A percentile compares a stretch with the other conserved stretches of the same genome.
phyloP scores from a whole-genome alignment of 2,329 filamentous ascomycete genomes.

The Venturia effusa region DNA sequence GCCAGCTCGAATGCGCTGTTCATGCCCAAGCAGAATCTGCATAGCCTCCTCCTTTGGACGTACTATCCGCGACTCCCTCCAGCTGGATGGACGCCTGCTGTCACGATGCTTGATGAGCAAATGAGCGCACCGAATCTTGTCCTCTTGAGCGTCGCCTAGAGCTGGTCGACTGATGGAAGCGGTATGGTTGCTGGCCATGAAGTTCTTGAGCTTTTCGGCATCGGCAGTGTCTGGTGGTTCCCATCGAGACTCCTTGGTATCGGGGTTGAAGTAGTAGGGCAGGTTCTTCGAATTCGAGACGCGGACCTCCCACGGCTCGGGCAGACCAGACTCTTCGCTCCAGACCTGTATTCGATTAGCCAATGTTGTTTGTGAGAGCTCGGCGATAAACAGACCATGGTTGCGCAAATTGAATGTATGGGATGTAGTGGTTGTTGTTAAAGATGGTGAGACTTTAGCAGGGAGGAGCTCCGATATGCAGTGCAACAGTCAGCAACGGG shows the following conservation, averaged over 20 bases:
- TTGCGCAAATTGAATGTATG: background rate
- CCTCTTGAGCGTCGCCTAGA: conserved; percentile 39
- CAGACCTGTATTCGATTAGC: conserved; percentile 3
- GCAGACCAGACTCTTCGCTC: conserved; percentile 68
- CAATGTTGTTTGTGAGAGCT: background rate
- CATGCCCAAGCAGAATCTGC: conserved; percentile 63
- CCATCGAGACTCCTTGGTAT: conserved; percentile 84
- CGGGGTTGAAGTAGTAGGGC: conserved; percentile 94
- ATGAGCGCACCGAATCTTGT: conserved; percentile 89
- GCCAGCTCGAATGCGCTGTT: conserved; percentile 64
- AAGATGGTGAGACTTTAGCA: background rate
- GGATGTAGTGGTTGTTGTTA: background rate
- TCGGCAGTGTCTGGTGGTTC: conserved; percentile 83
- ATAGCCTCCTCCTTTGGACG: conserved; percentile 79
- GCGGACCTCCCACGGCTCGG: conserved; percentile 85
- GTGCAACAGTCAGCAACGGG: background rate
- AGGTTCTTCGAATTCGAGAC: conserved; percentile 98
- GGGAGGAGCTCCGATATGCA: background rate
- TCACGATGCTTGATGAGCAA: conserved; percentile 87
- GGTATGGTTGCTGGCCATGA: conserved; percentile 85
- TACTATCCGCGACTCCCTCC: conserved; percentile 83
- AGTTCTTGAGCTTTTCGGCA: conserved; percentile 81
- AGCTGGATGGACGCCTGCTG: conserved; percentile 81
- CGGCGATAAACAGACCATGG: conserved; percentile 5
- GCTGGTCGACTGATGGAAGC: conserved; percentile 31